Base-by-base conservation (phyloP, 2,329 filamentous ascomycete species). In the Fusarium sp. region DNA sequence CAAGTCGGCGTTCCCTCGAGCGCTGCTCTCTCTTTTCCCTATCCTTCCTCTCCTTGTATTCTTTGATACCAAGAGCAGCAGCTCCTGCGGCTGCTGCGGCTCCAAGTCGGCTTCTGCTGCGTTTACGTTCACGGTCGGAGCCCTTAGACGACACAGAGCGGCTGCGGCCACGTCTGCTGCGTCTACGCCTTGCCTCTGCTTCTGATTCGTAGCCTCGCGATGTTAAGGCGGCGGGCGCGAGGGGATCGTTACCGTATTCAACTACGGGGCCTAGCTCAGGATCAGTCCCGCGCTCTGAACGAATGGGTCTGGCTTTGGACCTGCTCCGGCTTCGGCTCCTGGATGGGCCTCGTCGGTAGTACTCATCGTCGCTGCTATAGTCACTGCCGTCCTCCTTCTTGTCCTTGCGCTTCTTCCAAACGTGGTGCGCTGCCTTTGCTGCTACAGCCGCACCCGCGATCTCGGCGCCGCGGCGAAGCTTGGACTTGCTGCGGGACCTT, bases 221-320 rank as follows among this genome's bases (percentile, higher is more conserved):
- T 27, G 74, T 71, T 48, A 78, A 77, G 68, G 79, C 75, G 49
- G 77, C 79, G 70, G 80, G 78, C 71, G 81, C 80, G 70, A 91
- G 83, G 74, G 88, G 87, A 71, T 85, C 84, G 76, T 82, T 83
- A 73, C 88, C 88, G 83, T 91, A 91, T 79, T 90, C 87, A 85
- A 91, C 87, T 84, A 90, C 69, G 69, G 69, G 84, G 82, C 88
- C 88, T 88, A 90, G 82, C 82, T 89, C 87, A 83, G 84, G 85
- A 87, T 90, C 88, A 90, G 86, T 84, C 78, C 80, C 80, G 76
- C 81, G 80, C 78, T 85, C 83, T 74, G 84, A 83, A 81, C 83
- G 80, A 79, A 79, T 80, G 82, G 82, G 81, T 81, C 81, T 80
- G 81, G 83, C 82, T 76, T 79, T 78, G 80, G 86, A 87, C 81